Evolutionary conservation across 2,329 filamentous ascomycete genomes (phyloP), one percentile per base, ranked within the genome.

Genomic region (Fusarium armeniacum): DNA sequence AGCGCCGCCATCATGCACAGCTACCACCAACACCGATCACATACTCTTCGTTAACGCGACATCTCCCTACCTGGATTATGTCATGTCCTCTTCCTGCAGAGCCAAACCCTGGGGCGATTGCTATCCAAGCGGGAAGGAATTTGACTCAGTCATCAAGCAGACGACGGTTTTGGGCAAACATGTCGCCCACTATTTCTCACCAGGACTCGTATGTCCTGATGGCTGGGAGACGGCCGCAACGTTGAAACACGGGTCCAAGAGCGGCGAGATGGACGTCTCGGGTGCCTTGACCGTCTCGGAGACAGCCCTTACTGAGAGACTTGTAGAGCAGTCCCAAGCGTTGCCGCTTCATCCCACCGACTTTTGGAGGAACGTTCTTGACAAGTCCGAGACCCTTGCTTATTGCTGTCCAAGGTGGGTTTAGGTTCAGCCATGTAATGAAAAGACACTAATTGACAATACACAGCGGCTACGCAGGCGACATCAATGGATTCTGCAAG

Each of bases 351-450:
- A 51, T 7, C 8, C 33, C 0, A 38, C 33, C 10, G 33, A 51
- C 13, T 51, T 40, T 28, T 51, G 49, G 49, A 26, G 7, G 3
- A 15, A 64, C 15, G n/a, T 58, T 6, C 32, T 64, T 8, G 44
- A 64, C 0, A 26, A 24, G 0, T 30, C 32, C 0, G 61, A 64
- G 13, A 64, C 50, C 4, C 36, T 64, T 28, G 58, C 44, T 2
- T 44, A 30, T 5, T 64, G 61, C 5, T 64, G 61, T 7, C 61
- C 65, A 0, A 56, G 49, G 60, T 69, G 24, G 2, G 30, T 28
- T 30, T 1, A 3, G 2, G 4, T 1, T 1, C 2, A 5, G 9
- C 15, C 4, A 3, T 2, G 16, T 5, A 0, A 4, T 3, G 6
- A 4, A 4, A 0, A 11, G 3, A n/a, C 1, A 22, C 38, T 67